phyloP scores from a whole-genome alignment of 2,329 filamentous ascomycete genomes.

The Arthroderma uncinatum region DNA sequence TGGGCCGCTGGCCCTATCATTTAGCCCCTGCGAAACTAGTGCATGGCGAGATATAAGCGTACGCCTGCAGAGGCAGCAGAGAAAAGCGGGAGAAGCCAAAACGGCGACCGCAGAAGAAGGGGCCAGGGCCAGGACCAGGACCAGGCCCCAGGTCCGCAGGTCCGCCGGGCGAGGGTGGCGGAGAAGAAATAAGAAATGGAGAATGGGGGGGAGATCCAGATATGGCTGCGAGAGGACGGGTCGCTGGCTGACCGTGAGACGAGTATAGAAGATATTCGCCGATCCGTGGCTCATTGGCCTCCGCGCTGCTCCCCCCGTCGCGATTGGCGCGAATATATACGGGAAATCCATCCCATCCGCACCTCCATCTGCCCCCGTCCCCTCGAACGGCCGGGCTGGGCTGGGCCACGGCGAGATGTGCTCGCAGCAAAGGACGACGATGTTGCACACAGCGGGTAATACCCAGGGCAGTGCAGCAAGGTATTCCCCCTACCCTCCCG shows the following conservation, averaged over 20 bases:
- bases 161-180: background rate
- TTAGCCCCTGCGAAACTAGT: background rate
- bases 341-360: background rate
- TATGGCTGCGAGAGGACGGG: too few species aligned
- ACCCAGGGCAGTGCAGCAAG: background rate
- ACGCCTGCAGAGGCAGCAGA: too few species aligned
- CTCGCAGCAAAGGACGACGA: too few species aligned
- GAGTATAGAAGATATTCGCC: slow-evolving; percentile 2
- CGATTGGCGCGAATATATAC: background rate
- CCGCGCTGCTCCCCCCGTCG: background rate
- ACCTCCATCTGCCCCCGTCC: too few species aligned
- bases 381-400: background rate
- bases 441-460: background rate
- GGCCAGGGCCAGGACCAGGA: too few species aligned
- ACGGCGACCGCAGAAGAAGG: too few species aligned
- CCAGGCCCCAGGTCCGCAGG: too few species aligned
- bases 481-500: background rate
- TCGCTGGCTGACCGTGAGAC: background rate
- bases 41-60: too few species aligned
- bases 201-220: too few species aligned
- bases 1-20: background rate
- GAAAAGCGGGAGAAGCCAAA: too few species aligned
- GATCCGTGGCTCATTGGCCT: slow-evolving; percentile 4
- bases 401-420: background rate
- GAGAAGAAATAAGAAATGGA: too few species aligned